These are phyloP conservation scores for Colletotrichum acutatum DNA, from an alignment of 2,329 filamentous ascomycete species.

Conservation along the genomic window DNA sequence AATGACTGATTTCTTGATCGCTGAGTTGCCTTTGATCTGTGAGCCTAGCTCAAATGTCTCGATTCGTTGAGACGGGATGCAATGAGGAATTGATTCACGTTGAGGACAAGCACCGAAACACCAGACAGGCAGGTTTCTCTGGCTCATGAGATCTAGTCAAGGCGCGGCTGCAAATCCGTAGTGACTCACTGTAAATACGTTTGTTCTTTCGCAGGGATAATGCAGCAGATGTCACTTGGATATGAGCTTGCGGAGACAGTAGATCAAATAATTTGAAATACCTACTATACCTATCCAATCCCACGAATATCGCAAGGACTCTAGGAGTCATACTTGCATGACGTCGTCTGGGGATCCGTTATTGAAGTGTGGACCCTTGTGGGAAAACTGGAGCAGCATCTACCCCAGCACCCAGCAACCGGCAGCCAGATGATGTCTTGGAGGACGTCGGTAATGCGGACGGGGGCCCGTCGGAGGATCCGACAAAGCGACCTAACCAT, in stretches of 20 bases:
- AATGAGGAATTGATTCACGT: no score
- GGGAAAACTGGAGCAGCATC: slow-evolving; percentile 24
- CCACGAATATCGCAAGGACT: not conserved
- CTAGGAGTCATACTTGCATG: slow-evolving; percentile 31
- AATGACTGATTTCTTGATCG: not conserved
- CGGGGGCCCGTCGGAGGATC: slow-evolving; percentile 22
- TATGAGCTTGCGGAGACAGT: not conserved
- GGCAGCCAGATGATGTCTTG: slow-evolving; percentile 18
- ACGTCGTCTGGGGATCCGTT: slow-evolving; percentile 34
- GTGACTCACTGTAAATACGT: no score
- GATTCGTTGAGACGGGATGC: no score
- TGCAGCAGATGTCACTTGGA: not conserved
- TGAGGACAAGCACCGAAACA: no score
- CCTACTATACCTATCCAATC: not conserved
- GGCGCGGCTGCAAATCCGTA: no score
- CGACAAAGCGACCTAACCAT: slow-evolving; percentile 8
- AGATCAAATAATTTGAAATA: not conserved
- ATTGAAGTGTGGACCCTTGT: slow-evolving; percentile 3
- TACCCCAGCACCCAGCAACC: slow-evolving; percentile 31
- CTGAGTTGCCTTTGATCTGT: no score
- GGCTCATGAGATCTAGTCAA: no score
- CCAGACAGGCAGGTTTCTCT: no score
- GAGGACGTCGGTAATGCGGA: slow-evolving; percentile 20
- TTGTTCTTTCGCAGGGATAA: no score
- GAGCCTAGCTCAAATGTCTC: no score